A percentile compares a stretch with the other conserved stretches of the same genome.
Conservation (phyloP, 192 early-diverging fungal genomes). For the Umbelopsis ramanniana region DNA sequence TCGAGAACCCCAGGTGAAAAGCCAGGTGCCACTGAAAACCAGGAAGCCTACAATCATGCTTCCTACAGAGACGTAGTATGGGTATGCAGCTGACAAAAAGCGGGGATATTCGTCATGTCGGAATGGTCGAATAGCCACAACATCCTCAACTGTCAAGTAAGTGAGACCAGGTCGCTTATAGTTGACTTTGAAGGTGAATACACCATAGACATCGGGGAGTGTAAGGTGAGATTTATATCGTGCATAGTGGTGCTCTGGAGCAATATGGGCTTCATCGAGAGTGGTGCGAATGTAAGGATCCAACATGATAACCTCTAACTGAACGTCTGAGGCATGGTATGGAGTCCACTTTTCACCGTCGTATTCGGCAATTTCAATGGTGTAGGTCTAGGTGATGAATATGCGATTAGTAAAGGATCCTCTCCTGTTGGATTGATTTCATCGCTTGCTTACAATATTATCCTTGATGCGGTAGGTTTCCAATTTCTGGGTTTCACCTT, state of each 20-base stretch:
- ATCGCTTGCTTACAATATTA: slow-evolving; percentile 65
- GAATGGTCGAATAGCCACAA: slow-evolving; percentile 87
- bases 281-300: slow-evolving; percentile 93
- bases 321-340: slow-evolving; percentile 78
- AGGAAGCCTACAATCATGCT: slow-evolving; percentile 89
- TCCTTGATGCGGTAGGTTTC: slow-evolving; percentile 94
- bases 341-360: slow-evolving; percentile 81
- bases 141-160: slow-evolving; percentile 73
- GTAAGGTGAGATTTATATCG: slow-evolving; percentile 49
- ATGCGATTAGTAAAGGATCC: slow-evolving; percentile 5
- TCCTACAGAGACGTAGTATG: slow-evolving; percentile 88
- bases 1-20: slow-evolving; percentile 57
- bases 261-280: slow-evolving; percentile 52
- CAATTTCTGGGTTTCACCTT: slow-evolving; percentile 63
- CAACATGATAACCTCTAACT: slow-evolving; percentile 95
- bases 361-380: slow-evolving; percentile 82
- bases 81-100: slow-evolving; percentile 89
- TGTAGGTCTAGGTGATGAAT: slow-evolving; percentile 65
- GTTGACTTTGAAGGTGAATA: slow-evolving; percentile 95
- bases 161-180: slow-evolving; percentile 87
- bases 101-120: slow-evolving; percentile 96
- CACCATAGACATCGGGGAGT: slow-evolving; percentile 95
- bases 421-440: not conserved
- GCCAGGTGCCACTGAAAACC: slow-evolving; percentile 78
- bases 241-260: slow-evolving; percentile 38